Conservation (phyloP, 2,329 filamentous ascomycete species). For the Fonsecaea pedrosoi region DNA sequence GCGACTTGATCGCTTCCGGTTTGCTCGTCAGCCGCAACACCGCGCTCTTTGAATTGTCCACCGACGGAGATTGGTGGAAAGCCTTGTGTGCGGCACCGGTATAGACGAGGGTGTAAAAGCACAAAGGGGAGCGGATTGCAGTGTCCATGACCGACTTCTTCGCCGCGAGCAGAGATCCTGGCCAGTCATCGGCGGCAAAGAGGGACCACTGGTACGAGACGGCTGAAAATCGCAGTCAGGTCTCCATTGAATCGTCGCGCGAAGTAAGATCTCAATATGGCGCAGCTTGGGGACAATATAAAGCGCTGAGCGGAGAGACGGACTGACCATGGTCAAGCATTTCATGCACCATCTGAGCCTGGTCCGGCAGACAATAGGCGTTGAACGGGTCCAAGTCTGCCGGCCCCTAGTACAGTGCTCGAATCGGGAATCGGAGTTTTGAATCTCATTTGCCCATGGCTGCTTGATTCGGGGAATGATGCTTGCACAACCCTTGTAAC, state of each 20-base stretch:
- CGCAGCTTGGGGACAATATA: not conserved
- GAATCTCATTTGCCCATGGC: not conserved
- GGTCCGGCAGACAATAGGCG: slow-evolving; percentile 11
- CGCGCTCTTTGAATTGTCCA: slow-evolving; percentile 19
- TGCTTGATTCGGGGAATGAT: not conserved
- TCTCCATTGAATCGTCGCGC: not conserved
- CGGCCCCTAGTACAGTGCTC: slow-evolving; percentile 16
- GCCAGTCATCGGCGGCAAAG: slow-evolving; percentile 16
- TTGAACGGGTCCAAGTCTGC: slow-evolving; percentile 23
- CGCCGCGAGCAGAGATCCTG: slow-evolving; percentile 5
- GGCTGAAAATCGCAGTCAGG: slow-evolving; percentile 3
- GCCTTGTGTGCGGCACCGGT: slow-evolving; percentile 23
- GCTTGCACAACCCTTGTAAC: not conserved
- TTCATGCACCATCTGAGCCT: slow-evolving; percentile 20
- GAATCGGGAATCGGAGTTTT: not conserved
- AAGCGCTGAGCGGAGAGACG: not conserved
- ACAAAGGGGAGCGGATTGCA: slow-evolving; percentile 18
- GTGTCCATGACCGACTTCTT: slow-evolving; percentile 18
- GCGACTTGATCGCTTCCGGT: slow-evolving; percentile 4
- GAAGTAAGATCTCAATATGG: not conserved
- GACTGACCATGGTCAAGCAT: slow-evolving; percentile 23
- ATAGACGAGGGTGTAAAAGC: slow-evolving; percentile 19
- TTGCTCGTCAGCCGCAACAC: slow-evolving; percentile 18
- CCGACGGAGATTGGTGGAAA: slow-evolving; percentile 17
- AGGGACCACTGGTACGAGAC: slow-evolving; percentile 24